Conservation (phyloP, 305 asterid genomes). For the Plantago lanceolata region DNA sequence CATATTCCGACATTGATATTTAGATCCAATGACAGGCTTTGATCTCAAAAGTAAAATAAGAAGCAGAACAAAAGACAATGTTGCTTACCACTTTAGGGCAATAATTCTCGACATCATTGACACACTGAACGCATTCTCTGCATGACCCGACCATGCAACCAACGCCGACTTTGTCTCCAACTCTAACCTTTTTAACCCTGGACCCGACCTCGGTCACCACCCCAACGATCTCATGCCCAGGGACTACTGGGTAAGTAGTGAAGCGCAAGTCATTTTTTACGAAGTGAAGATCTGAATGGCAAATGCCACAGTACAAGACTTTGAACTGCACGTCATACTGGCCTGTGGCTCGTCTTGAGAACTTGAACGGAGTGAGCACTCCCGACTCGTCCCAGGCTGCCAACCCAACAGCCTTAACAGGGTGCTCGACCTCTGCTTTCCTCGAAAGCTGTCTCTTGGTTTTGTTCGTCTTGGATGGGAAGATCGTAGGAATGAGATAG, state of each 20-base stretch:
- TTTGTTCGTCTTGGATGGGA: background rate
- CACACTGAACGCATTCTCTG: constrained; percentile 24
- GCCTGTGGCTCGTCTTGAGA: constrained; percentile 22
- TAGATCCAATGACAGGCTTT: too few relatives aligned
- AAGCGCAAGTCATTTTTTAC: constrained; percentile 20
- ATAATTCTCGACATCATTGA: constrained; percentile 21
- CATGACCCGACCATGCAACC: constrained; percentile 26
- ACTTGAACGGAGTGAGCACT: constrained; percentile 20
- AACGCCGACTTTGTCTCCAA: constrained; percentile 27
- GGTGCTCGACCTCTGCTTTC: background rate
- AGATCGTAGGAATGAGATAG: background rate
- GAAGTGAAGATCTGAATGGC: constrained; percentile 27
- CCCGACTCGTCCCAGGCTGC: constrained; percentile 29
- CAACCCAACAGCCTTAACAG: constrained; percentile 20
- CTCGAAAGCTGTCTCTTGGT: background rate
- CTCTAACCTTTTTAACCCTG: constrained; percentile 19
- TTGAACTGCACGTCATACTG: constrained; percentile 25
- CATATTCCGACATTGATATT: too few relatives aligned
- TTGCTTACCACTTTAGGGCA: constrained; percentile 12
- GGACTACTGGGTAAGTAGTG: constrained; percentile 21
- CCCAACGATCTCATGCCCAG: constrained; percentile 32
- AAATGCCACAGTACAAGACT: constrained; percentile 26
- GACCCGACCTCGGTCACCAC: constrained; percentile 24
- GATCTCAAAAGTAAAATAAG: background rate
- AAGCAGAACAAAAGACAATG: background rate